A percentile compares a stretch with the other conserved stretches of the same genome.
These are phyloP conservation scores for Tanacetum coccineum DNA, from an alignment of 129 eudicot species.

Conservation along the genomic window DNA sequence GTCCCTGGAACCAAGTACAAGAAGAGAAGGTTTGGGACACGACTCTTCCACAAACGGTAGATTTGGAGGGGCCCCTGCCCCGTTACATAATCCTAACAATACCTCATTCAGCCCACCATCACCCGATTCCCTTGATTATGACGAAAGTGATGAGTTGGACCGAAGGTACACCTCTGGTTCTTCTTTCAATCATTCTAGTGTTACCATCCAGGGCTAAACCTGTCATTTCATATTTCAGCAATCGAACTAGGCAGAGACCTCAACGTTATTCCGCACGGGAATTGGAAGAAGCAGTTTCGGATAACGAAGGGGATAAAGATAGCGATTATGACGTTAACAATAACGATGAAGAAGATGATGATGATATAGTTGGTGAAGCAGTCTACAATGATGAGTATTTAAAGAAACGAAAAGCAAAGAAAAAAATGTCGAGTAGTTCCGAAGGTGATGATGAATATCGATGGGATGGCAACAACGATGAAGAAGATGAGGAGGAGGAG, in stretches of 20 bases:
- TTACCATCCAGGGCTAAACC: neutral
- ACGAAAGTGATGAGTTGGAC: constrained; percentile 54
- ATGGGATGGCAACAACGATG: constrained; percentile 67
- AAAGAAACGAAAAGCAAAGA: constrained; percentile 50
- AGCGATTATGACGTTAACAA: constrained; percentile 46
- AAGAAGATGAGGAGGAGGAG: constrained; percentile 64
- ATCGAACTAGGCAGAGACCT: constrained; percentile 75
- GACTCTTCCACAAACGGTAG: constrained; percentile 61
- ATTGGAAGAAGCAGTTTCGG: constrained; percentile 63
- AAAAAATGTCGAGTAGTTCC: constrained; percentile 65
- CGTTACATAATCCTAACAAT: constrained; percentile 34
- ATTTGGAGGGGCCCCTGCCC: constrained; percentile 44
- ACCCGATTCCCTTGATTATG: constrained; percentile 49
- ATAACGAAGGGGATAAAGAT: constrained; percentile 55
- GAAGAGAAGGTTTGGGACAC: constrained; percentile 51
- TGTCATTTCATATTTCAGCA: constrained; percentile 34
- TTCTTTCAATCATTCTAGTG: neutral
- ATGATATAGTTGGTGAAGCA: constrained; percentile 93
- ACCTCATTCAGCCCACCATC: constrained; percentile 49
- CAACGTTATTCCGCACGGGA: constrained; percentile 65
- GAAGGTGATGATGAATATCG: constrained; percentile 93
- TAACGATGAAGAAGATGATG: constrained; percentile 52
- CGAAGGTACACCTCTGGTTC: constrained; percentile 43
- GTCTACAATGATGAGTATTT: constrained; percentile 92
- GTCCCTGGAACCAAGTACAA: constrained; percentile 50